These are phyloP conservation scores for Nakazawaea ernobii DNA, from an alignment of 805 yeast species.

Conservation along the genomic window DNA sequence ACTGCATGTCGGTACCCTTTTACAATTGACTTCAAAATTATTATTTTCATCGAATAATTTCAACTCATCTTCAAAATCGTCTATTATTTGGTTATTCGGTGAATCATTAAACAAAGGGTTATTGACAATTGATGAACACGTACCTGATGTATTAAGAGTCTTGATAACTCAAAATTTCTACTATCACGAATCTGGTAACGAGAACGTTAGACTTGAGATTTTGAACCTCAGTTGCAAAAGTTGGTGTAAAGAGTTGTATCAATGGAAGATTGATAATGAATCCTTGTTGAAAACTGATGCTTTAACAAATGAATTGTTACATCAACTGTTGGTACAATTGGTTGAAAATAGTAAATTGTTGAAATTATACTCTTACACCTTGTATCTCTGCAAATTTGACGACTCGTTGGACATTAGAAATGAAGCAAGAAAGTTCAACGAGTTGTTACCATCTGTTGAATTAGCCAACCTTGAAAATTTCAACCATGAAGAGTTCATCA, in stretches of 20 bases:
- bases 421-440: conserved; percentile 66
- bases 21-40: conserved; percentile 34
- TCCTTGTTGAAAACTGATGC: conserved; percentile 13
- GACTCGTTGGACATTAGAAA: conserved; percentile 74
- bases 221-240: conserved; percentile 72
- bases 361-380: conserved; percentile 53
- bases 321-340: conserved; percentile 9
- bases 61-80: conserved; percentile 54
- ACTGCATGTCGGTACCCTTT: conserved; percentile 48
- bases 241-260: conserved; percentile 48
- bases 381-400: conserved; percentile 71
- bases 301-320: conserved; percentile 8
- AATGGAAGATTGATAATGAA: conserved; percentile 19
- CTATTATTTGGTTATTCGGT: conserved; percentile 87
- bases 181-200: neutral
- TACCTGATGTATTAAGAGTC: conserved; percentile 72
- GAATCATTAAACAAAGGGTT: conserved; percentile 47
- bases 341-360: conserved; percentile 17
- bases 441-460: conserved; percentile 40
- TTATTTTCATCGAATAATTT: conserved; percentile 10
- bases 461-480: conserved; percentile 15
- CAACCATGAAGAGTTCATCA: conserved; percentile 13
- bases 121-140: conserved; percentile 30
- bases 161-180: conserved; percentile 41
- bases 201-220: conserved; percentile 60